phyloP scores from a whole-genome alignment of 176 grass and related monocot genomes.

The Carex myosuroides region DNA sequence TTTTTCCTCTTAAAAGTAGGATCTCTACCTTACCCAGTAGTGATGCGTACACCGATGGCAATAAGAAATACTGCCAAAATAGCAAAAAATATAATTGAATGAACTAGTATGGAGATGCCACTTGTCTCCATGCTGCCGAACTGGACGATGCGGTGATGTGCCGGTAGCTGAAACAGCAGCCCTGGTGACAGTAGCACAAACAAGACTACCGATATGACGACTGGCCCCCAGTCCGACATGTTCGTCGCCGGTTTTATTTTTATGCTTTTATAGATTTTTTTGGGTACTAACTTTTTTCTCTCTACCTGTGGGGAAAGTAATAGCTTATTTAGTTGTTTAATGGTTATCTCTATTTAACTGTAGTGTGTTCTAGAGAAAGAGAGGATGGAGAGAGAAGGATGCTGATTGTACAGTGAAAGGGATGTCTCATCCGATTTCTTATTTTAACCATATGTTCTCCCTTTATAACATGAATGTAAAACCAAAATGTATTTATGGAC shows the following conservation, averaged over 20 bases:
- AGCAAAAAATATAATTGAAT: constrained; percentile 43
- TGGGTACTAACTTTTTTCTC: background rate
- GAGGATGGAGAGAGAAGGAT: background rate
- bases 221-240: constrained; percentile 43
- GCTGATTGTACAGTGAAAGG: background rate
- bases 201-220: constrained; percentile 31
- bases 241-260: background rate
- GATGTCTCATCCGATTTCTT: background rate
- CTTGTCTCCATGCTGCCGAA: constrained; percentile 43
- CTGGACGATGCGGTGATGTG: constrained; percentile 22
- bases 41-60: constrained; percentile 43
- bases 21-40: background rate
- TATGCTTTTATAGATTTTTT: background rate
- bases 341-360: background rate
- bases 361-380: background rate
- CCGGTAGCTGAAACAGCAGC: constrained; percentile 36
- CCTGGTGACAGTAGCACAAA: constrained; percentile 49
- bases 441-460: background rate
- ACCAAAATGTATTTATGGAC: background rate
- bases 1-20: background rate
- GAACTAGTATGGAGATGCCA: constrained; percentile 35
- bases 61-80: constrained; percentile 39
- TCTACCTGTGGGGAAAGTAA: background rate
- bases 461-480: background rate
- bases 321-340: background rate